phyloP scores from a whole-genome alignment of 1,139 yeast genomes.

The Magnusiomyces clavatus region DNA sequence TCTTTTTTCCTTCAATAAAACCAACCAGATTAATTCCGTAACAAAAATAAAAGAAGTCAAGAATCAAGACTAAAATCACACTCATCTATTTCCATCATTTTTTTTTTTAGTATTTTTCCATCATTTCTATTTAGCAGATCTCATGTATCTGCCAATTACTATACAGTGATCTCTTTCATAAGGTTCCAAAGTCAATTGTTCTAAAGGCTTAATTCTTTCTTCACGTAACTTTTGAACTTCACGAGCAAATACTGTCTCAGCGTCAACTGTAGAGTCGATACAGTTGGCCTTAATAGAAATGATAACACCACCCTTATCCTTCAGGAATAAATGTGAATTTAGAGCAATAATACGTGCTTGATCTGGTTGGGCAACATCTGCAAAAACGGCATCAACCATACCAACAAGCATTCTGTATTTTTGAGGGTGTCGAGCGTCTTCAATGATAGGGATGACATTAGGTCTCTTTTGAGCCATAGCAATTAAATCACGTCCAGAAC shows the following conservation, averaged over 20 bases:
- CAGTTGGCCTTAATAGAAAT: conserved; percentile 57
- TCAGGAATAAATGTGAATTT: conserved; percentile 95
- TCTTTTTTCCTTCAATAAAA: background rate
- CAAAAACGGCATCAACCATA: conserved; percentile 97
- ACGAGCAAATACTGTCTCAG: conserved; percentile 98
- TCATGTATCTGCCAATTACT: conserved; percentile 92
- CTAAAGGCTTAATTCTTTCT: conserved; percentile 96
- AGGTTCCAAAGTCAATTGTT: conserved; percentile 97
- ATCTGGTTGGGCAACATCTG: conserved; percentile 99
- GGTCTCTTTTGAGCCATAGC: conserved; percentile 99
- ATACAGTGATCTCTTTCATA: conserved; percentile 99
- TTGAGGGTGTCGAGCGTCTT: conserved; percentile 99
- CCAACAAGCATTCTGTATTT: conserved; percentile 98
- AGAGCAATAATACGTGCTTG: conserved; percentile 99
- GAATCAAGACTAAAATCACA: too few species aligned
- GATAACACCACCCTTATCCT: conserved; percentile 72
- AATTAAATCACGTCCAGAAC: conserved; percentile 98
- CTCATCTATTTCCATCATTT: background rate
- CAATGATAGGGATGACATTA: conserved; percentile 95
- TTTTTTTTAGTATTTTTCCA: background rate
- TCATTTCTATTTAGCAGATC: conserved; percentile 68
- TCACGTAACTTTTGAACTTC: conserved; percentile 98
- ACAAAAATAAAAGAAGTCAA: too few species aligned
- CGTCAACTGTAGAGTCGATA: conserved; percentile 98
- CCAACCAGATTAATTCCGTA: background rate